phyloP scores from a whole-genome alignment of 2,329 filamentous ascomycete genomes.

The Chaetomium sp. region DNA sequence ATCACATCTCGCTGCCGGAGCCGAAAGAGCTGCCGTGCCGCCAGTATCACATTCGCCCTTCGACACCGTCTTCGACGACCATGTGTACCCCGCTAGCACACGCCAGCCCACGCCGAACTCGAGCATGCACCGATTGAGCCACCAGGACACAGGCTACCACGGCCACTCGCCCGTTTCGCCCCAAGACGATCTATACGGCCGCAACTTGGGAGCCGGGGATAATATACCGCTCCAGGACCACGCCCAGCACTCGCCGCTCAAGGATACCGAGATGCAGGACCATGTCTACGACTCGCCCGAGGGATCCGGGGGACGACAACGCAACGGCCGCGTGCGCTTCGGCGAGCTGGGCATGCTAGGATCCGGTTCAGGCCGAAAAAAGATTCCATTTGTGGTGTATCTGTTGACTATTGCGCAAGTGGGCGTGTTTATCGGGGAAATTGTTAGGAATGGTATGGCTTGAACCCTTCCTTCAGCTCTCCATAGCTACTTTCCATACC shows the following conservation, averaged over 20 bases:
- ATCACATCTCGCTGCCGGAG: constrained; percentile 29
- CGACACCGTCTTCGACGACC: constrained; percentile 61
- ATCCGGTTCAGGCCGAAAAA: constrained; percentile 39
- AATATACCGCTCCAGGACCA: constrained; percentile 48
- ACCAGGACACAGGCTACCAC: constrained; percentile 54
- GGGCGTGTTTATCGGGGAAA: constrained; percentile 80
- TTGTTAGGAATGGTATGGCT: constrained; percentile 69
- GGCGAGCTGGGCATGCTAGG: constrained; percentile 56
- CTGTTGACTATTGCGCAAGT: constrained; percentile 70
- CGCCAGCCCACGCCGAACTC: constrained; percentile 29
- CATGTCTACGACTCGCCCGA: constrained; percentile 55
- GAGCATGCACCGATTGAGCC: constrained; percentile 36
- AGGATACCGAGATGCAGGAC: constrained; percentile 43
- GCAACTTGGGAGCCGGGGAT: constrained; percentile 33
- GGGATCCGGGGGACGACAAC: constrained; percentile 27
- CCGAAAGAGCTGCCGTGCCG: constrained; percentile 17
- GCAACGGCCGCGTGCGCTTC: constrained; percentile 44
- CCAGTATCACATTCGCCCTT: constrained; percentile 46
- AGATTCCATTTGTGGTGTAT: constrained; percentile 76
- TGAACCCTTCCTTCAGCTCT: background rate
- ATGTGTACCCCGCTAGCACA: constrained; percentile 53
- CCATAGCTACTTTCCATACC: background rate
- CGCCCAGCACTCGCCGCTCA: constrained; percentile 34
- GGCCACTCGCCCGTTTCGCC: constrained; percentile 38
- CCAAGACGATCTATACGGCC: constrained; percentile 27